Base-by-base conservation (phyloP, 75 land plant genomes). In the Adiantum capillusveneris region DNA sequence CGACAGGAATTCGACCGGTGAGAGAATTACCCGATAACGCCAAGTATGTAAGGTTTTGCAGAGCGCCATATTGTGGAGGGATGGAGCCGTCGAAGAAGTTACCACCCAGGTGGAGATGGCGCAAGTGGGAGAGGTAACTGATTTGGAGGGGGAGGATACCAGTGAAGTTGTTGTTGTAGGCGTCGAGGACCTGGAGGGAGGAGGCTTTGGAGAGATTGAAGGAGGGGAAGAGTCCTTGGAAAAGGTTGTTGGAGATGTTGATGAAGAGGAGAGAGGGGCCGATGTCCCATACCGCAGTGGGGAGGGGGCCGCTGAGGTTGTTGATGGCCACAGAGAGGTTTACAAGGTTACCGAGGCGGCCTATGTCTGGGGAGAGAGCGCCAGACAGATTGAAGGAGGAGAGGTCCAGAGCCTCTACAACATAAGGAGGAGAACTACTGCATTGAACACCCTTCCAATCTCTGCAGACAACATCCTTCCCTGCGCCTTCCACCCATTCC, bases 121-220 rank as follows among this genome's bases (percentile, higher is more conserved):
- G 62, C 1, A 90, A 66, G 14, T 49, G 52, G 58, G 62, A 53
- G 25, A 86, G 72, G 29, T 44, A 27, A 25, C 75, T 82, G 60
- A 78, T 67, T 2, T 53, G 41, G 14, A 43, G 43, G n/a, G 92
- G 92, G 29, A 87, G 30, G 14, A 66, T 66, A n/a, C 73, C 76
- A 41, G 71, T 57, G 29, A 70, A 44, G 22, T 65, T 60, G 53
- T 67, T 67, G 55, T 67, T 67, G 41, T 70, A 70, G 5, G 69
- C 45, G 36, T 70, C 73, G 20, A 70, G 68, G 6, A 30, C 22
- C 53, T 70, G 56, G 58, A 70, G 60, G 0, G 26, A 5, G 54
- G 48, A 27, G 2, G 46, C 50, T 66, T 9, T 2, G 25, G 16
- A 21, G 34, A 16, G 13, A 19, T 16, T 58, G 26, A 16, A 36